Evolutionary conservation across 2,329 filamentous ascomycete species (phyloP).

Genomic region (Fusarium virguliforme): DNA sequence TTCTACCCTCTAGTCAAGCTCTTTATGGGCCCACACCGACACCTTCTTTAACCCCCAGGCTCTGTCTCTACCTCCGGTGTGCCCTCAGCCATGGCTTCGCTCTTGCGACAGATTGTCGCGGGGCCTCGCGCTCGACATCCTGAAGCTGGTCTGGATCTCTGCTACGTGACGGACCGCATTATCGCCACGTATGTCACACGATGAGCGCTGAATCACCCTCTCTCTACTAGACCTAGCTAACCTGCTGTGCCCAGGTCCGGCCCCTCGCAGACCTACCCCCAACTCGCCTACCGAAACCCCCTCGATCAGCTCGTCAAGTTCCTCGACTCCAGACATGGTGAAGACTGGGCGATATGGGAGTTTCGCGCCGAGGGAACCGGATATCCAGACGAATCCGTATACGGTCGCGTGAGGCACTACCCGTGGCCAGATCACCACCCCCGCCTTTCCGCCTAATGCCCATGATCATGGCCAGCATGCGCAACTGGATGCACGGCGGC

Average conservation of each 20-base stretch:
- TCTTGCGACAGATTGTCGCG: slow-evolving; percentile 93
- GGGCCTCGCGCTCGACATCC: slow-evolving; percentile 87
- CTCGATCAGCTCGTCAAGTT: slow-evolving; percentile 89
- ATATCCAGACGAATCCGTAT: slow-evolving; percentile 92
- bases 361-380: slow-evolving; percentile 97
- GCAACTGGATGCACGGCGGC: slow-evolving; percentile 82
- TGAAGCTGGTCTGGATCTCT: slow-evolving; percentile 92
- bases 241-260: slow-evolving; percentile 77
- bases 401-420: slow-evolving; percentile 88
- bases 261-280: slow-evolving; percentile 89
- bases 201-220: background rate
- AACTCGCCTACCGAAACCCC: slow-evolving; percentile 94
- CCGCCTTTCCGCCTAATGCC: slow-evolving; percentile 93
- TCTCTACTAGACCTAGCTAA: slow-evolving; percentile 28
- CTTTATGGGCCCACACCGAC: background rate
- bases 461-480: slow-evolving; percentile 92
- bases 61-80: background rate
- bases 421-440: slow-evolving; percentile 98
- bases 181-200: slow-evolving; percentile 69
- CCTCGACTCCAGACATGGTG: slow-evolving; percentile 86
- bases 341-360: slow-evolving; percentile 96
- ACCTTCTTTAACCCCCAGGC: background rate
- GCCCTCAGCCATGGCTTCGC: slow-evolving; percentile 71
- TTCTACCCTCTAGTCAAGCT: background rate
- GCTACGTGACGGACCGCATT: slow-evolving; percentile 91